Conservation (phyloP, 75 land plant species). For the Cupressus sempervirens region DNA sequence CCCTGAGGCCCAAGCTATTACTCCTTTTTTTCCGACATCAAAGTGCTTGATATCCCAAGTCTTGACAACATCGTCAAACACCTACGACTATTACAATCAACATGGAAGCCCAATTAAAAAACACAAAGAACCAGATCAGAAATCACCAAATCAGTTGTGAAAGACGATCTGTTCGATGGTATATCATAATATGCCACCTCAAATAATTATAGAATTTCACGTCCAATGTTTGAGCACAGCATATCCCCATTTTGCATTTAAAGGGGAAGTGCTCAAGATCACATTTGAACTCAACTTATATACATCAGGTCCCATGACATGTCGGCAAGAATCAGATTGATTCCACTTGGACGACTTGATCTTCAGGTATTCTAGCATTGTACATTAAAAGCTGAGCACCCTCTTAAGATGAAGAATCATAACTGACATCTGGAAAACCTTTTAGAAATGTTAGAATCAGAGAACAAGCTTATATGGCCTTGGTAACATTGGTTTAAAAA, state of each 20-base stretch:
- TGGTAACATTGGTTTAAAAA: constrained; percentile 2
- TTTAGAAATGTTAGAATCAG: constrained; percentile 6
- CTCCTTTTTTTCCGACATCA: neutral
- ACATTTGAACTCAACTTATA: neutral
- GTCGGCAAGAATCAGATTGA: neutral
- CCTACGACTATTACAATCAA: neutral
- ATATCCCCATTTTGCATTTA: neutral
- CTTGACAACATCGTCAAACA: neutral
- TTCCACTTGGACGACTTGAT: neutral
- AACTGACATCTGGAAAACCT: neutral
- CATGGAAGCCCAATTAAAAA: neutral
- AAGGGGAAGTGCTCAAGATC: neutral
- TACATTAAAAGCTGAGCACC: neutral
- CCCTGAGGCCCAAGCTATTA: neutral
- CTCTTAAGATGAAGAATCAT: neutral
- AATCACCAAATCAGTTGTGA: neutral
- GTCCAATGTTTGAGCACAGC: neutral
- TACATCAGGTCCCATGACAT: neutral
- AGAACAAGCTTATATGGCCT: neutral
- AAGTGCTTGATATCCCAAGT: neutral
- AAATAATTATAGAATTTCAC: neutral
- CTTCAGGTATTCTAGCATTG: neutral
- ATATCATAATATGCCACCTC: neutral
- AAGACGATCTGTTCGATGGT: neutral
- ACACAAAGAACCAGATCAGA: neutral